A percentile compares a stretch with the other conserved stretches of the same genome.
Conservation (phyloP, 495 filamentous ascomycete genomes). For the Aspergillus affinis region DNA sequence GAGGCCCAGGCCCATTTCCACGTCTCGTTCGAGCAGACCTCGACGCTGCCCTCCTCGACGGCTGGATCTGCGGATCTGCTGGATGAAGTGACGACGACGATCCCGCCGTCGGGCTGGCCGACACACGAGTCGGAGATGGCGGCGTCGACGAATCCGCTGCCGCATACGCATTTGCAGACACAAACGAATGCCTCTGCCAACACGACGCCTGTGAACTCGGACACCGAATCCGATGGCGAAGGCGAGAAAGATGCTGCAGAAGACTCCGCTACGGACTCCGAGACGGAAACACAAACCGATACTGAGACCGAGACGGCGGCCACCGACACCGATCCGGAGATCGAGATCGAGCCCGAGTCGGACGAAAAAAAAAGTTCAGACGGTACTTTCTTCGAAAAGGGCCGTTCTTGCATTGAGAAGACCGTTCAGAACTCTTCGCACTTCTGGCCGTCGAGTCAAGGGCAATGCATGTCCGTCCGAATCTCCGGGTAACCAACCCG, state of each 20-base stretch:
- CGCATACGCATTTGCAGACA: background rate
- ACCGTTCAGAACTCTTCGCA: background rate
- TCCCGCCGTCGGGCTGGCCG: background rate
- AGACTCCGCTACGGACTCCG: background rate
- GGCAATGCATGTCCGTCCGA: background rate
- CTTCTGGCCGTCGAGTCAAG: background rate
- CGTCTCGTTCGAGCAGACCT: constrained; percentile 7
- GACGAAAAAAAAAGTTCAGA: background rate
- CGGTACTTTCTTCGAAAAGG: background rate
- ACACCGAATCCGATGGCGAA: background rate
- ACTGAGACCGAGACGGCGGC: background rate
- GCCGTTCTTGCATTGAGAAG: background rate
- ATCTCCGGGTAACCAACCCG: background rate
- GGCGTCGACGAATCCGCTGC: background rate
- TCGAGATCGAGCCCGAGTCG: background rate
- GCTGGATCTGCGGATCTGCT: constrained; percentile 1
- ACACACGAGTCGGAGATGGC: background rate
- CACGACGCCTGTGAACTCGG: background rate
- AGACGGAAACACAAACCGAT: background rate
- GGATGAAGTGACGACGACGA: background rate
- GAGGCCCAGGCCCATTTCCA: constrained; percentile 1
- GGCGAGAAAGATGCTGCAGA: constrained; percentile 4
- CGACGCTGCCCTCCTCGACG: background rate
- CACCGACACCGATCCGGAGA: background rate
- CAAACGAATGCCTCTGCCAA: background rate